Base-by-base conservation (phyloP, 192 early-diverging fungal species). In the Mortierella antarctica region DNA sequence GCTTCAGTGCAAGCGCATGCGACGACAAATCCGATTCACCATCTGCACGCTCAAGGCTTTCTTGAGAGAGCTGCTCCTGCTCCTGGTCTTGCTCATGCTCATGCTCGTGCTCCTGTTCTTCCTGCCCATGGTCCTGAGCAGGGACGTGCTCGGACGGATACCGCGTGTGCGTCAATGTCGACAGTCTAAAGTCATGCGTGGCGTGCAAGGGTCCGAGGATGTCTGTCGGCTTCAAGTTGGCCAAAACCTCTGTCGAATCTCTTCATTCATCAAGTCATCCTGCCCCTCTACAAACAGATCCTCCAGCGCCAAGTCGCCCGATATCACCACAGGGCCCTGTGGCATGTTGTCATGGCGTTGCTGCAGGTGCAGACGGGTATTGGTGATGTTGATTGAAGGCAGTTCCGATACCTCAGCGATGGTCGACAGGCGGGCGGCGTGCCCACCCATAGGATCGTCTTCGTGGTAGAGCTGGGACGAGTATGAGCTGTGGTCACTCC, bases 371-470 rank as follows among this genome's bases (percentile, higher is more conserved):
- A 21, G 39, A 9, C 56, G 67, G 31, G 23, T 54, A 31, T 58
- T 44, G 59, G 65, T 65, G 55, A 72, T 60, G 57, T 67, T 80
- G 42, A 80, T 65, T 1, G 76, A 80, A 7, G 76, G 76, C 11
- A 80, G 52, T 56, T 80, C 76, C 0, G 76, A 80, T 15, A 80
- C 15, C 31, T 80, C 76, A 6, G 76, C 76, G 20, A 80, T 80
- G 7, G 76, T 80, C 2, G 76, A 80, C 7, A 80, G 67, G 7
- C 76, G 56, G 2, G 73, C 73, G 17, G 31, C 23, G 21, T 67
- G 58, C 5, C 58, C 70, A 31, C 57, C 62, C 18, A 67, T 31
- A 9, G 59, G 65, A 17, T 80, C 69, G 45, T 80, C 76, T 0
- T 80, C 76, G 44, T 62, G 41, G 21, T 74, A 74, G 1, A 49